Conservation (phyloP, 2,329 filamentous ascomycete species). For the Aspergillus udagawae region DNA sequence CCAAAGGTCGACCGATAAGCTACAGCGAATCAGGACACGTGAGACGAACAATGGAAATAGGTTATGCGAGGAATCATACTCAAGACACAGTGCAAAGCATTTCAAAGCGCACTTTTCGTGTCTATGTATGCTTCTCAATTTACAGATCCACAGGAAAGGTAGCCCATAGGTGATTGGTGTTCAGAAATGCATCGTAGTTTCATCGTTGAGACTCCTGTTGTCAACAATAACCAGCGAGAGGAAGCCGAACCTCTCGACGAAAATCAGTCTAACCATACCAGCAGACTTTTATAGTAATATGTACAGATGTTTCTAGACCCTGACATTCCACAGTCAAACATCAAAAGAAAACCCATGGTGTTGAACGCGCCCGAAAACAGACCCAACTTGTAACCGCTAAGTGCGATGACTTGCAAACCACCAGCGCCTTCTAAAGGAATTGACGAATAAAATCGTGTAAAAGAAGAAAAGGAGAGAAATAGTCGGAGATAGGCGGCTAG, state of each 20-base stretch:
- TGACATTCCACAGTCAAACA: slow-evolving; percentile 15
- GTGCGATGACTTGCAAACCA: slow-evolving; percentile 24
- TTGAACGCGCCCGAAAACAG: slow-evolving; percentile 11
- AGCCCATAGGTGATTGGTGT: neutral
- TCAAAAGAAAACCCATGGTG: slow-evolving; percentile 15
- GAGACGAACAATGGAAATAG: neutral
- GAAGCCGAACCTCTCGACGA: slow-evolving; percentile 3
- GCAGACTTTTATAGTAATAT: slow-evolving; percentile 20
- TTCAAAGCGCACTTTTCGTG: neutral
- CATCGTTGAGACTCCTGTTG: neutral
- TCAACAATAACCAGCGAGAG: slow-evolving; percentile 2
- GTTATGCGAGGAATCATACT: neutral
- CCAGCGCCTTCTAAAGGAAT: slow-evolving; percentile 28
- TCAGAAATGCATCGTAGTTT: neutral
- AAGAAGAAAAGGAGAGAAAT: slow-evolving; percentile 6
- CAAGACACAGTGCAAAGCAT: neutral
- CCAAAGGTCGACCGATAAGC: neutral
- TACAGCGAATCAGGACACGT: neutral
- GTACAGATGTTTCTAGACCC: slow-evolving; percentile 10
- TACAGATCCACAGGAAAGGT: neutral
- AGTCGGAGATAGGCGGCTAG: slow-evolving; percentile 7
- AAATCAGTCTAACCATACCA: slow-evolving; percentile 4
- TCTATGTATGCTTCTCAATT: neutral
- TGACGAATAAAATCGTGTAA: slow-evolving; percentile 11
- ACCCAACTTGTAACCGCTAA: slow-evolving; percentile 17